Base-by-base conservation (phyloP, 2,329 filamentous ascomycete species). In the Paraphaeosphaeria minitans region DNA sequence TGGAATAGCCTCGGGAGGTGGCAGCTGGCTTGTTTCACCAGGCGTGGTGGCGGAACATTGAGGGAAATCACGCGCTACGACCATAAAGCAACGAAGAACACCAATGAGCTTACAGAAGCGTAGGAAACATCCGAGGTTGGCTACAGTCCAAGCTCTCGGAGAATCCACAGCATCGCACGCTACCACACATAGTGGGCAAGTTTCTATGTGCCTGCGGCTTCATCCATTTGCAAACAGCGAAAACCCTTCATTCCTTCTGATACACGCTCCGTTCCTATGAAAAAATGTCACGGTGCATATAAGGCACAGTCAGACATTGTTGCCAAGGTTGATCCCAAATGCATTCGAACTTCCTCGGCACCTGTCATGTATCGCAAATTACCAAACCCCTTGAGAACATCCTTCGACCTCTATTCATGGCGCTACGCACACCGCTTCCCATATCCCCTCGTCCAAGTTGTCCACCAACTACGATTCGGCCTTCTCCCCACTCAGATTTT, bases 401-500 rank as follows among this genome's bases (percentile, higher is more conserved):
- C 37, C 4, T 5, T 37, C 35, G 14, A 14, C 13, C 35, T 8
- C 7, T 39, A 7, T n/a, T 8, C 16, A 12, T 35, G 16, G 19
- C 35, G 6, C 4, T 21, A 35, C 19, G 47, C 57, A 66, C 16
- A 57, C 43, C 43, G 57, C 21, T 6, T 22, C 55, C 13, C 59
- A 27, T 19, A 53, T 45, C 22, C 58, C 60, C 35, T n/a, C 37
- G 5, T 55, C 62, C 19, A 55, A 50, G 42, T 19, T 45, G n/a
- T 46, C 63, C 33, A 66, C 63, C 47, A 87, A 54, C 84, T 85
- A 88, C 0, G 55, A 66, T 61, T 75, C 76, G 0, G 84, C 85
- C 78, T 88, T 89, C 14, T 83, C 81, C 12, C 82, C 84, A 39
- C 89, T 71, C 78, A 89, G 78, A n/a, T n/a, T n/a, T n/a, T n/a